phyloP scores from a whole-genome alignment of 345 rosid species.

The Murraya koenigii region DNA sequence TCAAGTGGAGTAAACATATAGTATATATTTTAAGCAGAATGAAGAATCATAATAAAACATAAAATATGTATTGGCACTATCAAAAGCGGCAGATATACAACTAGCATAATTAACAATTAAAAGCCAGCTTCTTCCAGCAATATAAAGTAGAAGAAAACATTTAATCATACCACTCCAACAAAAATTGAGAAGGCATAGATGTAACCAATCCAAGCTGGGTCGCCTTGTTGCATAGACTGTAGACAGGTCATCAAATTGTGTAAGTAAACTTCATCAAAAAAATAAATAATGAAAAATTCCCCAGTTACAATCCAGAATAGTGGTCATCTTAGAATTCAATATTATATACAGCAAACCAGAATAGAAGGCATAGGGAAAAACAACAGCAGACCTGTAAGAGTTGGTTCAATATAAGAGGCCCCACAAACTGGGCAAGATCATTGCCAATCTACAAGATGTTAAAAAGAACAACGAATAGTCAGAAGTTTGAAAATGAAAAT shows the following conservation, averaged over 20 bases:
- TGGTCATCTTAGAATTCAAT: neutral
- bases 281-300: neutral
- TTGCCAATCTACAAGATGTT: slow-evolving; percentile 64
- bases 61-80: neutral
- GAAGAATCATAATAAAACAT: neutral
- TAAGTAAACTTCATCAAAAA: slow-evolving; percentile 10
- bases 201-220: slow-evolving; percentile 93
- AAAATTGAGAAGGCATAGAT: slow-evolving; percentile 88
- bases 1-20: neutral
- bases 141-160: slow-evolving; percentile 10
- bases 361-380: slow-evolving; percentile 5
- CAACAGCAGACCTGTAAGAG: slow-evolving; percentile 69
- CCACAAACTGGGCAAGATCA: slow-evolving; percentile 92
- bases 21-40: neutral
- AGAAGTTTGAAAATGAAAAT: slow-evolving; percentile 13
- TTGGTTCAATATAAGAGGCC: slow-evolving; percentile 81
- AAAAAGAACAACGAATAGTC: slow-evolving; percentile 13
- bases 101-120: neutral
- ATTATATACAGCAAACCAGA: neutral
- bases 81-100: neutral
- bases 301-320: neutral
- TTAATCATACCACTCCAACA: slow-evolving; percentile 84
- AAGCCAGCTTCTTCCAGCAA: slow-evolving; percentile 8
- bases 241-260: slow-evolving; percentile 24
- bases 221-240: slow-evolving; percentile 98